Evolutionary conservation across 345 rosid genomes (phyloP), one percentile per base, ranked within the genome.

Genomic region (Euclidium syriacum): DNA sequence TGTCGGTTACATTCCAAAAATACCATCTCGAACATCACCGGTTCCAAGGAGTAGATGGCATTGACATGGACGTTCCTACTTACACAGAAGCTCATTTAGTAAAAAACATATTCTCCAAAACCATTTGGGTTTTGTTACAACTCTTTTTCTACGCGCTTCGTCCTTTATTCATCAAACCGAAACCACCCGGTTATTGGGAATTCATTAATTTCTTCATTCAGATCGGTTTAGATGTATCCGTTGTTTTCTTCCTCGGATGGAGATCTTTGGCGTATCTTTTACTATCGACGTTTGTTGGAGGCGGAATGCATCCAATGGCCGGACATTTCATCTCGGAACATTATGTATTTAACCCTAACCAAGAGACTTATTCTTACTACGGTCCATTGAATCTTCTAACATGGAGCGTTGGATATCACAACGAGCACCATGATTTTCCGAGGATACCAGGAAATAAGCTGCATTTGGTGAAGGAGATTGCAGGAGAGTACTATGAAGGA

Each of bases 281-380:
- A 72, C 83, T 88, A 42, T 91, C 96, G 3, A 86, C 98, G 6
- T 91, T 91, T 34, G 90, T 88, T 27, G 98, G 96, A 35, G 98
- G 92, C 12, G 92, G 95, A 7, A 75, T 91, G 84, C 96, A 91
- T 70, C 95, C 90, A 34, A 85, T 86, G 95, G 95, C 88, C 0
- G 98, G 90, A 22, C 96, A 88, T 71, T 88, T 88, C 64, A 86
- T 91, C 66, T 91, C 95, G 1, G 98, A 91, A 38, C 96, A 88
- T 69, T 88, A 88, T 10, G 77, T 88, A 40, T 86, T 91, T 84
- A 79, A 85, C 15, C 85, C 94, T 0, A 78, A 75, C 3, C 98
- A 88, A 68, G 96, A 91, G 70, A 88, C 96, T 4, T 88, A 88
- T 68, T 91, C 94, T 16, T 91, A 85, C 67, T 91, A 88, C 26